phyloP scores from a whole-genome alignment of 345 rosid species.

The Aquilaria malaccensis region DNA sequence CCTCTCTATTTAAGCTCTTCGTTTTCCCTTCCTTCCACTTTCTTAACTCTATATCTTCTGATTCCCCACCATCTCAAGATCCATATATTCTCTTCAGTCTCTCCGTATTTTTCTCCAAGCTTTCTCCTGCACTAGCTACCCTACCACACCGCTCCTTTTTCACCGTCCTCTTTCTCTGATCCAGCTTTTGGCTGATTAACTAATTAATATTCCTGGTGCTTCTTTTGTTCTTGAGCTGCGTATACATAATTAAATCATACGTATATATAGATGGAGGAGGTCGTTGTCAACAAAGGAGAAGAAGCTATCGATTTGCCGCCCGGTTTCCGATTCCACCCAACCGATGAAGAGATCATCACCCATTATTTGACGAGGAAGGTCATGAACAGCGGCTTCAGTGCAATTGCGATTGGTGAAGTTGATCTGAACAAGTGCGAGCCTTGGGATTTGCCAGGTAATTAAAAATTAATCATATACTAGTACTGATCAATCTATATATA shows the following conservation, averaged over 20 bases:
- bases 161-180: background rate
- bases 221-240: constrained; percentile 8
- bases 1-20: constrained; percentile 59
- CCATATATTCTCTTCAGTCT: constrained; percentile 6
- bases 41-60: constrained; percentile 40
- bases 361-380: constrained; percentile 62
- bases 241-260: background rate
- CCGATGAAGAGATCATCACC: constrained; percentile 81
- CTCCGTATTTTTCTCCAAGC: constrained; percentile 5
- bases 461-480: too few species aligned
- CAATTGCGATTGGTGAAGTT: constrained; percentile 64
- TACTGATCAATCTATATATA: too few species aligned
- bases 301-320: constrained; percentile 64
- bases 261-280: constrained; percentile 36
- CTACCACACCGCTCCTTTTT: background rate
- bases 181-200: background rate
- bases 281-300: constrained; percentile 51
- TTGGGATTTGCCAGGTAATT: constrained; percentile 82
- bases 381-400: constrained; percentile 36
- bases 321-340: constrained; percentile 89
- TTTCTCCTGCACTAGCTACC: too few species aligned
- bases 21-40: constrained; percentile 32
- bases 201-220: constrained; percentile 8
- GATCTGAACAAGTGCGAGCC: constrained; percentile 94
- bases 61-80: constrained; percentile 15